Evolutionary conservation across 495 filamentous ascomycete species (phyloP), one percentile per base, ranked within the genome.

Genomic region (Podospora fimiseda): DNA sequence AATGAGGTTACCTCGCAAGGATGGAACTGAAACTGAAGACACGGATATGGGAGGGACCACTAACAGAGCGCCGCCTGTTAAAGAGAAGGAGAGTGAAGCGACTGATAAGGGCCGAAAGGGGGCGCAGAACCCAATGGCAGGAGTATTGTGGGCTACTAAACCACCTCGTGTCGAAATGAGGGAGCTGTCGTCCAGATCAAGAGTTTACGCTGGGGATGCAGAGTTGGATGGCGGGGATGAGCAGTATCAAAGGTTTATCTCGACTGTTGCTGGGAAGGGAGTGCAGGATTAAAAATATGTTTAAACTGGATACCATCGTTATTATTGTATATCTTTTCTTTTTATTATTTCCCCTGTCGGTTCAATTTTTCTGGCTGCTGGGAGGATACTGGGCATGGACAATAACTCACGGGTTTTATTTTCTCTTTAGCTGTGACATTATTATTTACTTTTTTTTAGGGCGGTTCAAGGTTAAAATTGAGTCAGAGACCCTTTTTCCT

Each of bases 1-100:
- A 5, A 80, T 85, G 70, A 77, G 80, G 45, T 66, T 89, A 8
- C 85, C 84, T 1, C 69, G 70, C 21, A 75, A 75, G 22, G 70
- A 65, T 14, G 66, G 61, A 15, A 57, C 52, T 33, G 62, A 63
- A 19, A 51, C 46, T 1, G 56, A 50, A 1, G 49, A 43, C 8
- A 42, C 44, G 24, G 57, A 44, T 11, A 19, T 18, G 42, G 48
- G 42, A 24, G 40, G 40, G n/a, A 46, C 1, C 38, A 8, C 42
- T 3, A 47, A 27, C 11, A 38, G 20, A 0, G 41, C 11, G n/a
- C 19, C 43, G 27, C 6, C 27, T 6, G 11, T 33, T 18, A 62
- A 70, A 19, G 67, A 67, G 7, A 61, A 54, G 37, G 57, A 41
- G 9, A 69, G 61, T 19, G 61, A 60, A 30, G 38, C 30, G 27